Evolutionary conservation across 164 flowering plant genomes (phyloP), one percentile per base, ranked within the genome.

Genomic region (Tetracentron sinense): DNA sequence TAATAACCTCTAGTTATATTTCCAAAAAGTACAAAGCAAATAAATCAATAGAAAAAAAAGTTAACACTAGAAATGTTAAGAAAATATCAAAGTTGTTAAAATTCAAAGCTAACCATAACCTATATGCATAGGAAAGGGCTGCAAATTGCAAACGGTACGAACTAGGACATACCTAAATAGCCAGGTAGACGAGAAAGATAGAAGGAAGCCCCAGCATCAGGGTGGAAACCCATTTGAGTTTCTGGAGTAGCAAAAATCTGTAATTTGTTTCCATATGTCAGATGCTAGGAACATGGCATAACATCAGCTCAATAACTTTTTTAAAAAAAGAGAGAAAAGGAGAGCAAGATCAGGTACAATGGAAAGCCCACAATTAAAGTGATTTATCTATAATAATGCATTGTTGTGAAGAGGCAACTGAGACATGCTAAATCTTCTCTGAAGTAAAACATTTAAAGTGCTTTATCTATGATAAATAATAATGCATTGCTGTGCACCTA

Each of bases 121-220:
- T n/a, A n/a, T n/a, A 55, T 52, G n/a, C 1, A 25, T 6, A 11
- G 56, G 30, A 28, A 64, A 17, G 47, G 4, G 29, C 15, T 12
- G 26, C 6, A 47, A 8, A 30, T 49, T 30, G 53, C 20, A 48
- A 62, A 26, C 25, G n/a, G n/a, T 21, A 8, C 7, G n/a, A 25
- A 30, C 7, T 8, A 16, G 15, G 42, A 57, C 35, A 58, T 76
- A 85, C 98, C 96, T 71, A 89, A 69, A 78, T 86, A 82, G 49
- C 97, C 97, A 61, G 95, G 98, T 42, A 89, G 79, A 30, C 81
- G 91, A 60, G 96, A 84, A 50, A 92, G 87, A 73, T 81, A 88
- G 75, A 72, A 88, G 47, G 95, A 90, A 77, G 94, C 93, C 44
- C 96, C 98, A 19, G 92, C 90, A 83, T 87, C 97, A 69, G 97